Evolutionary conservation across 1,139 yeast species (phyloP), one percentile per base, ranked within the genome.

Genomic region (Pichia sp.): DNA sequence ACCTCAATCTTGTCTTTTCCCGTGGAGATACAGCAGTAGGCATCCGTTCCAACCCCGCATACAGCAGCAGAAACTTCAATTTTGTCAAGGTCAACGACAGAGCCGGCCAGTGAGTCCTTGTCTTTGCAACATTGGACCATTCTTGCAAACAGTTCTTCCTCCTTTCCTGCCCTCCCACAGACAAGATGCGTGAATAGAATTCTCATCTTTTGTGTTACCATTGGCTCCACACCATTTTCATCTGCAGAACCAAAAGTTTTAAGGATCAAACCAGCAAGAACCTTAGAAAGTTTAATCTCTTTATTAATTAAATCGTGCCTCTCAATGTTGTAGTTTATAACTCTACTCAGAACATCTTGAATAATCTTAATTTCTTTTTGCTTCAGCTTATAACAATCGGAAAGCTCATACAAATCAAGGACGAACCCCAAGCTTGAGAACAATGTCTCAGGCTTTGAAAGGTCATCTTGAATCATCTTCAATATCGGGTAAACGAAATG

Each of bases 341-440:
- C 29, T 31, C 29, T 26, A 2, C 30, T 15, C 13, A 49, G 26
- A 11, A 45, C 46, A 1, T 41, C 31, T 4, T 8, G 10, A 19
- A 53, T n/a, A 15, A 49, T 10, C 13, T 49, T 47, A 72, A 70
- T 60, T 5, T 50, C 49, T 38, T 47, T 26, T n/a, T 41, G 19
- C 4, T n/a, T 16, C 4, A 53, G 41, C n/a, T 8, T 32, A 30
- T 42, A 44, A n/a, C 5, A 10, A 3, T 6, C 31, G 10, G 15
- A 7, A 7, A 38, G 29, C 30, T 42, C 46, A 3, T 32, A 26
- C 30, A 54, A 29, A 38, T 50, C 43, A 11, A 46, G 31, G 5
- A 55, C 26, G 16, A 52, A 47, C 31, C 48, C 54, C 8, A 55
- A 26, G 38, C 36, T 47, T 19, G 50, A 13, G 10, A 53, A 45